These are phyloP conservation scores for Neurospora sp. DNA, from an alignment of 495 filamentous ascomycete genomes.

Conservation along the genomic window DNA sequence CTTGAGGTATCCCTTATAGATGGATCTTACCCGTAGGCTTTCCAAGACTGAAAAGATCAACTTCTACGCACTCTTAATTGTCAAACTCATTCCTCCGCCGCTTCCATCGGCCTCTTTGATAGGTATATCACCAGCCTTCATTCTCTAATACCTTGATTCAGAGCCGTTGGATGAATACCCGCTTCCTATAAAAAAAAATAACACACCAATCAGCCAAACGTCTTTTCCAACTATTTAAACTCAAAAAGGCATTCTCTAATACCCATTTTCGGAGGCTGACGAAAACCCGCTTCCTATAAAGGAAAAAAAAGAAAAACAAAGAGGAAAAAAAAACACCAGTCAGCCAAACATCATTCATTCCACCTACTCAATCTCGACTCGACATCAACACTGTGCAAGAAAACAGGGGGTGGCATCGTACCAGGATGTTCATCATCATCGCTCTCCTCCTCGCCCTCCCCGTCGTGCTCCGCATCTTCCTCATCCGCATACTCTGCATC, in stretches of 20 bases:
- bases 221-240: not conserved
- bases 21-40: not conserved
- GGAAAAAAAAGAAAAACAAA: not conserved
- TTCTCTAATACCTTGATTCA: not conserved
- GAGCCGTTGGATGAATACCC: not conserved
- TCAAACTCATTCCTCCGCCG: not conserved
- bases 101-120: not conserved
- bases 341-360: not conserved
- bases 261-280: not conserved
- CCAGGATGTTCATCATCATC: not conserved
- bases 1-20: not conserved
- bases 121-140: not conserved
- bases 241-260: not conserved
- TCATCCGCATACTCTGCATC: not conserved
- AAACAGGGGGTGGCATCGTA: not conserved
- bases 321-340: not conserved
- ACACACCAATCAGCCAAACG: not conserved
- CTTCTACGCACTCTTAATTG: not conserved
- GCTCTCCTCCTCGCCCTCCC: not conserved
- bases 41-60: not conserved
- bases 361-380: not conserved
- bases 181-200: not conserved
- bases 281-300: not conserved
- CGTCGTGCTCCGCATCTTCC: not conserved
- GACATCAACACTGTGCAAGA: not conserved